Evolutionary conservation across 768 basidiomycete genomes (phyloP).

Genomic region (Kwoniella dendrophila): DNA sequence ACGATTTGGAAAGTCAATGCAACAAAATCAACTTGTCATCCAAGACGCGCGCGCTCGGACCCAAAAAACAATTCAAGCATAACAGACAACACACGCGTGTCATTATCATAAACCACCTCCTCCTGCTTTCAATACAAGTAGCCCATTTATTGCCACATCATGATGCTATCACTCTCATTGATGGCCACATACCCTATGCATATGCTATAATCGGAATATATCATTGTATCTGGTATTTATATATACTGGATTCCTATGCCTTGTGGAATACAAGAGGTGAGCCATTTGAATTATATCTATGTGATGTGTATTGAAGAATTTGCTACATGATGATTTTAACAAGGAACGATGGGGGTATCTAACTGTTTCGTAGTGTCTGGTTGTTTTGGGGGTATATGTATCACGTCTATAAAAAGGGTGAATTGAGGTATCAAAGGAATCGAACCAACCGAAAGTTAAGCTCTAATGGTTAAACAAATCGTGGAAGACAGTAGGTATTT

Average conservation of each 20-base stretch:
- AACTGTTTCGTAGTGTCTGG: background rate
- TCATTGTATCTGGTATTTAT: background rate
- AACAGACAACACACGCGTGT: background rate
- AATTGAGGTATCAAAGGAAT: too few species aligned
- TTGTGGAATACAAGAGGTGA: background rate
- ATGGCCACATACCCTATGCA: conserved; percentile 6
- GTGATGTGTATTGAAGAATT: background rate
- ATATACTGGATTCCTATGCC: background rate
- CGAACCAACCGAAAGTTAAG: too few species aligned
- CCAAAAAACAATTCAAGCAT: background rate
- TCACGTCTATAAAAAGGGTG: too few species aligned
- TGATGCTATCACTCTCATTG: too few species aligned
- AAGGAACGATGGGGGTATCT: background rate
- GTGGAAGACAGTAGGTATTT: conserved; percentile 48
- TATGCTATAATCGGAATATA: too few species aligned
- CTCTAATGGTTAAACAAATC: conserved; percentile 47
- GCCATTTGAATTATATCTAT: background rate
- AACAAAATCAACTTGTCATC: background rate
- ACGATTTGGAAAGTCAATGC: background rate
- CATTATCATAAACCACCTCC: background rate
- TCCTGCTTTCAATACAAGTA: too few species aligned
- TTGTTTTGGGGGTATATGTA: too few species aligned
- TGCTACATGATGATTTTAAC: background rate
- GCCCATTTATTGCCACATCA: background rate
- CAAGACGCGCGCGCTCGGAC: background rate